phyloP scores from a whole-genome alignment of 1,284 basidiomycete genomes.

The Moniliophthora roreri region DNA sequence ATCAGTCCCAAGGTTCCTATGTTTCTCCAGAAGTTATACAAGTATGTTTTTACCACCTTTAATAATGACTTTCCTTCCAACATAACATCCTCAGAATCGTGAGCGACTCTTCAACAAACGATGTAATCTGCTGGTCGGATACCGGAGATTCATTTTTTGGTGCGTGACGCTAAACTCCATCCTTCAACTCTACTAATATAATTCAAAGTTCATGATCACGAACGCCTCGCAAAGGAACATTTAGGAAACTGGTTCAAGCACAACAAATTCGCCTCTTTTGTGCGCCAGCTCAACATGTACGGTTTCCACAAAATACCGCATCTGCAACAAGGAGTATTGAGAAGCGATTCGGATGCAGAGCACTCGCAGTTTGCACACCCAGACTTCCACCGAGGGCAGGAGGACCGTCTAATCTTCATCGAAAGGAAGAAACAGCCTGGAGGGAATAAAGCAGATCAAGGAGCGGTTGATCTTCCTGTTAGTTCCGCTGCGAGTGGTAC shows the following conservation, averaged over 20 bases:
- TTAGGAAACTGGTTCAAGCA: constrained; percentile 97
- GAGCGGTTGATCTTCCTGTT: constrained; percentile 5
- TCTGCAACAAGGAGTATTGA: constrained; percentile 91
- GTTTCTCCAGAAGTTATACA: constrained; percentile 91
- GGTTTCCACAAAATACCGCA: constrained; percentile 96
- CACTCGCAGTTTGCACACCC: constrained; percentile 94
- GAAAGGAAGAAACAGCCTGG: constrained; percentile 57
- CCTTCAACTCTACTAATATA: constrained; percentile 9
- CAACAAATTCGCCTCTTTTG: constrained; percentile 92
- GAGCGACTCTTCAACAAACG: constrained; percentile 79
- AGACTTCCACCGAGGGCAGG: constrained; percentile 87
- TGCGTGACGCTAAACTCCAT: constrained; percentile 33
- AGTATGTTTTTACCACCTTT: constrained; percentile 53
- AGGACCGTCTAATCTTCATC: constrained; percentile 88
- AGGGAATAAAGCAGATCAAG: constrained; percentile 7
- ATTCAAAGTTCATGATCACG: constrained; percentile 83
- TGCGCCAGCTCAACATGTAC: constrained; percentile 97
- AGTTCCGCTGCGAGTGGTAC: constrained; percentile 8
- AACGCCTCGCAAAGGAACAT: constrained; percentile 89
- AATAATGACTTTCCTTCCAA: constrained; percentile 9
- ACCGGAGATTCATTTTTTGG: constrained; percentile 90
- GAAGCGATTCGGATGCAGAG: constrained; percentile 80
- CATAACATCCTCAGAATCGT: constrained; percentile 70
- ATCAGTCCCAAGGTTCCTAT: constrained; percentile 11
- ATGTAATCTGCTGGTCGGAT: constrained; percentile 89